These are phyloP conservation scores for Bipolaris zeicola DNA, from an alignment of 2,329 filamentous ascomycete species.

Conservation along the genomic window DNA sequence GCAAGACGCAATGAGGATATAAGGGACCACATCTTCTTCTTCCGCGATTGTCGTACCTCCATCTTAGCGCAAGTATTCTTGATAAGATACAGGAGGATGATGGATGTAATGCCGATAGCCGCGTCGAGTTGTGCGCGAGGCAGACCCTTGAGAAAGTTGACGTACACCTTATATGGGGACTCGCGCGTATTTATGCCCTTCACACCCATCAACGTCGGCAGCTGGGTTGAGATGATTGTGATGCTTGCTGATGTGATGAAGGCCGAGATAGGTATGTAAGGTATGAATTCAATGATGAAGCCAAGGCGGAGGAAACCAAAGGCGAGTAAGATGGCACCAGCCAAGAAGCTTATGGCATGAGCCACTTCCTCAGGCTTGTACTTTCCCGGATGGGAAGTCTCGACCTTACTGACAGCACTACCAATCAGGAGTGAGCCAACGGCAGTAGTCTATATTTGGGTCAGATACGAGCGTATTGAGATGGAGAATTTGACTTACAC, in stretches of 20 bases:
- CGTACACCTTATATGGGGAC: constrained; percentile 79
- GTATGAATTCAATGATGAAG: constrained; percentile 92
- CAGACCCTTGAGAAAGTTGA: constrained; percentile 79
- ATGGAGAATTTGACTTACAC: constrained; percentile 61
- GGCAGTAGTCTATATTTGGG: constrained; percentile 72
- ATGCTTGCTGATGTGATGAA: constrained; percentile 98
- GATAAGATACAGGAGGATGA: constrained; percentile 72
- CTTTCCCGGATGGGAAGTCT: constrained; percentile 62
- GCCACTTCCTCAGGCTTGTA: constrained; percentile 69
- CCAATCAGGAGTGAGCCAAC: constrained; percentile 92
- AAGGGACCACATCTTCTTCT: constrained; percentile 80
- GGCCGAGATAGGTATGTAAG: constrained; percentile 84
- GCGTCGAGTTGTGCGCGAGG: constrained; percentile 74
- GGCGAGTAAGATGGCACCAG: constrained; percentile 75
- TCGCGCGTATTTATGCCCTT: constrained; percentile 73
- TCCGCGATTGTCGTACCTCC: constrained; percentile 69
- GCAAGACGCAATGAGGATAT: constrained; percentile 83
- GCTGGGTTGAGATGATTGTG: constrained; percentile 82
- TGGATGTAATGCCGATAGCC: constrained; percentile 82
- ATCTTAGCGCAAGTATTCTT: constrained; percentile 62
- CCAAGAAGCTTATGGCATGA: constrained; percentile 76
- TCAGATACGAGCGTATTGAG: constrained; percentile 1
- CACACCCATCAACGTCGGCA: constrained; percentile 80
- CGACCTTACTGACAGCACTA: constrained; percentile 71
- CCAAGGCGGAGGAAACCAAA: constrained; percentile 81